Conservation (phyloP, 2,329 filamentous ascomycete genomes). For the Cadophora sp. region DNA sequence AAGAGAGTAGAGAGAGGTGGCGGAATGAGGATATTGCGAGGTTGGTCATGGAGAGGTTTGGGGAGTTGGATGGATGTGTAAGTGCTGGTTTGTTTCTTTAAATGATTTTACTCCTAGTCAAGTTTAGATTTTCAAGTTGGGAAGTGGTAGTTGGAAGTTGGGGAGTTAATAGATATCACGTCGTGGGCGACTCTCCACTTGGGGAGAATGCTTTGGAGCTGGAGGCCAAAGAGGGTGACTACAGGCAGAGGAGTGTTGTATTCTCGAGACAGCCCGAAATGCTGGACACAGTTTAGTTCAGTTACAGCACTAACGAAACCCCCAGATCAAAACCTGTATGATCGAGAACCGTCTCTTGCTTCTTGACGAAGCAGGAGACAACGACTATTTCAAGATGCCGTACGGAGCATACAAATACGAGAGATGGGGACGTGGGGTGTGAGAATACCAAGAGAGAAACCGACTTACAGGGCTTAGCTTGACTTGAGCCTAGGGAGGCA, state of each 20-base stretch:
- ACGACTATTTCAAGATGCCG: slow-evolving; percentile 39
- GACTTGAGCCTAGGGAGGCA: not conserved
- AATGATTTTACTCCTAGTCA: too few relatives aligned
- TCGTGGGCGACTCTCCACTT: too few relatives aligned
- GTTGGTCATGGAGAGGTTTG: slow-evolving; percentile 36
- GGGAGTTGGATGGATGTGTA: slow-evolving; percentile 31
- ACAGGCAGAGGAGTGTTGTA: not conserved
- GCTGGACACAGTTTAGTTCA: not conserved
- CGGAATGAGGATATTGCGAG: slow-evolving; percentile 33
- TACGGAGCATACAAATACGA: slow-evolving; percentile 38
- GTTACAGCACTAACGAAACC: not conserved
- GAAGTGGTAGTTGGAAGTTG: not conserved
- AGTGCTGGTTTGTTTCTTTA: slow-evolving; percentile 23
- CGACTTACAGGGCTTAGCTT: not conserved
- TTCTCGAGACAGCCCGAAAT: not conserved
- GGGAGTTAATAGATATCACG: not conserved
- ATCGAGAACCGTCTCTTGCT: slow-evolving; percentile 37
- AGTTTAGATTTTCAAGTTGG: too few relatives aligned
- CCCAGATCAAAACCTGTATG: slow-evolving; percentile 31
- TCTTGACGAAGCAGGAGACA: slow-evolving; percentile 36
- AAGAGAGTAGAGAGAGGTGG: slow-evolving; percentile 38
- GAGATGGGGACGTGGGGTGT: slow-evolving; percentile 37
- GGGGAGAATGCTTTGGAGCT: not conserved
- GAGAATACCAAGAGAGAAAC: not conserved
- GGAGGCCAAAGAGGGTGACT: not conserved